phyloP scores from a whole-genome alignment of 176 grass and related monocot genomes.

The Calamus simplicifolius region DNA sequence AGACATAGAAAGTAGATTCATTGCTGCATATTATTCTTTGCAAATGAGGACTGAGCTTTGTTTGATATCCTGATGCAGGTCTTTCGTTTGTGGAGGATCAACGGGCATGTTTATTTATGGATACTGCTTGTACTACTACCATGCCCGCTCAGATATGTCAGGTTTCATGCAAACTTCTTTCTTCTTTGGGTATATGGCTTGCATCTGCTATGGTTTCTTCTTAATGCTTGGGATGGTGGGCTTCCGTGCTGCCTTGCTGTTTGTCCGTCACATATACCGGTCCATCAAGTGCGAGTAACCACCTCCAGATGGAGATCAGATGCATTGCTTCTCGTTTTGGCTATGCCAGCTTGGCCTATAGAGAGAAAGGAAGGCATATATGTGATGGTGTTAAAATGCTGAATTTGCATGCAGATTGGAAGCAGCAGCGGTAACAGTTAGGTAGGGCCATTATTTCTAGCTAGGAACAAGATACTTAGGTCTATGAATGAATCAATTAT shows the following conservation, averaged over 20 bases:
- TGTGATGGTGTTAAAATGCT: not conserved
- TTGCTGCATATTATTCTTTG: too few relatives aligned
- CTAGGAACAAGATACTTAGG: conserved; percentile 57
- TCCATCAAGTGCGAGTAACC: conserved; percentile 91
- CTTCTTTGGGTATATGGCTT: conserved; percentile 99
- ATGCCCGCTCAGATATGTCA: conserved; percentile 91
- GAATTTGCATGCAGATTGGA: conserved; percentile 15
- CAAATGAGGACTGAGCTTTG: too few relatives aligned
- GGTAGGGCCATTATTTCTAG: conserved; percentile 68
- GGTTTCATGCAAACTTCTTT: conserved; percentile 99
- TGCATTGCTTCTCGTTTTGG: conserved; percentile 49
- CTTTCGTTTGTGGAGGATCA: conserved; percentile 87
- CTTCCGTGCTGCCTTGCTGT: conserved; percentile 80
- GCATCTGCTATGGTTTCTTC: conserved; percentile 97
- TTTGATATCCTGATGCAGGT: conserved; percentile 32
- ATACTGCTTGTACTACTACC: conserved; percentile 95
- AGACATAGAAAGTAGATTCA: too few relatives aligned
- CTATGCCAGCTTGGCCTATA: conserved; percentile 33
- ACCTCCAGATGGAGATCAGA: conserved; percentile 16
- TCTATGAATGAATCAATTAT: conserved; percentile 62
- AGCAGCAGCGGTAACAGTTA: conserved; percentile 45
- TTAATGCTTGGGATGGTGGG: conserved; percentile 91
- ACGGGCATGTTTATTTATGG: conserved; percentile 88
- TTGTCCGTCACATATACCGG: conserved; percentile 97
- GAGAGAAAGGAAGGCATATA: conserved; percentile 21